These are phyloP conservation scores for Luffa acutangula DNA, from an alignment of 306 rosid species.

Conservation along the genomic window DNA sequence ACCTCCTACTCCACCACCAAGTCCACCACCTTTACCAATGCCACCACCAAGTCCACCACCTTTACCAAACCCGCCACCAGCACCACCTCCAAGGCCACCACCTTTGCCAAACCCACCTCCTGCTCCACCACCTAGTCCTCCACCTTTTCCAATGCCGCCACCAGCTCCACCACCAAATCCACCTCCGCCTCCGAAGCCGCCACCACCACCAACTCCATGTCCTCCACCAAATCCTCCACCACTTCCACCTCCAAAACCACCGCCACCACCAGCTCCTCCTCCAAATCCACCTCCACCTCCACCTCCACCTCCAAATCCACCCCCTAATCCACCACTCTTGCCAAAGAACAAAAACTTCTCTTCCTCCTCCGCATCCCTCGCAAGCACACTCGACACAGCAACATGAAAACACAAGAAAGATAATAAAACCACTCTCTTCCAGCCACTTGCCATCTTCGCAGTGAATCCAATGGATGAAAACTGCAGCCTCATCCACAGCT, in stretches of 20 bases:
- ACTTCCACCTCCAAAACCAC: conserved; percentile 17
- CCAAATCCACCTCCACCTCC: conserved; percentile 12
- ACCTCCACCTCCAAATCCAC: conserved; percentile 9
- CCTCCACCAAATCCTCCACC: conserved; percentile 19
- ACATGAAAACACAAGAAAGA: conserved; percentile 36
- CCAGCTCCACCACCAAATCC: conserved; percentile 16
- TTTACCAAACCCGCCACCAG: conserved; percentile 17
- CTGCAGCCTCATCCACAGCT: background rate
- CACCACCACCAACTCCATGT: conserved; percentile 9
- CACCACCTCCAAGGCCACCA: background rate
- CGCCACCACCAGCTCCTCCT: conserved; percentile 7
- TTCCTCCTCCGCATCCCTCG: conserved; percentile 43
- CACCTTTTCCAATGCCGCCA: conserved; percentile 9
- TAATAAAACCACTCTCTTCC: conserved; percentile 24
- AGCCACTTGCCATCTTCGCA: conserved; percentile 20
- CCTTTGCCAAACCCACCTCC: conserved; percentile 13
- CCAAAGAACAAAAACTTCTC: conserved; percentile 18
- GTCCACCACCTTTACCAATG: conserved; percentile 15
- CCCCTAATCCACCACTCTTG: conserved; percentile 14
- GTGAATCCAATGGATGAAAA: background rate
- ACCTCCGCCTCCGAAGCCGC: conserved; percentile 11
- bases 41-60: conserved; percentile 15
- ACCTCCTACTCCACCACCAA: conserved; percentile 16
- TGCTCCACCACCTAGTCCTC: conserved; percentile 9
- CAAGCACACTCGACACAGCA: conserved; percentile 44